Base-by-base conservation (phyloP, 2,329 filamentous ascomycete species). In the Pestalotiopsis sp. region DNA sequence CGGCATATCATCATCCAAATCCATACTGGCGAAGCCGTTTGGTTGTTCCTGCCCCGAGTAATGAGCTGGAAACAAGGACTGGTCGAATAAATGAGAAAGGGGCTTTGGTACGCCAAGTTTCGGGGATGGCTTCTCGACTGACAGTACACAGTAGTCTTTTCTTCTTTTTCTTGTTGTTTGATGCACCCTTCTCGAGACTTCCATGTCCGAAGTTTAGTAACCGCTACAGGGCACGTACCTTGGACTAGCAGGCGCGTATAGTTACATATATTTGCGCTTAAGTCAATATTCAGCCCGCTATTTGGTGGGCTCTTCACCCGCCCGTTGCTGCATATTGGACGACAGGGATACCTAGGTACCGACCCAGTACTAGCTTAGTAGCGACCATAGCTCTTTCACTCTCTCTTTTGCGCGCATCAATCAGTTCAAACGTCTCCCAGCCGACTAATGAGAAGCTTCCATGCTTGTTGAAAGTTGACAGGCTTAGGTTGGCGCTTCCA, bases 1-100 rank as follows among this genome's bases (percentile, higher is more conserved):
- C 67, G 91, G 91, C 67, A 85, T 81, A 76, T 93, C 91, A 69
- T 91, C 91, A 71, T 92, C 89, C 66, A 85, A 82, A 73, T 91
- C 85, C 87, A 92, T 91, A 45, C 69, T 80, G 70, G n/a, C 17
- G 17, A 52, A n/a, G 14, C 6, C 17, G 45, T 6, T 11, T n/a
- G 7, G 31, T 2, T 7, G 36, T 27, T 14, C 27, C 5, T 64
- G 36, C 23, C 59, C 38, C 27, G 13, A 61, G n/a, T 9, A 45
- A n/a, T 13, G 11, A n/a, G 11, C 23, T 59, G 57, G 57, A 36
- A n/a, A 14, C 14, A 59, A 36, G 11, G 57, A 59, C 11, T 27
- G 23, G 13, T 23, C 56, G 57, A 9, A 13, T 17, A 6, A 17
- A 17, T n/a, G 6, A n/a, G 25, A 12, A 59, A 36, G 20, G 23